Percentiles rank a stretch among this genome's conserved stretches.
Conservation (phyloP, 805 yeast genomes). For the Candida schatavii region DNA sequence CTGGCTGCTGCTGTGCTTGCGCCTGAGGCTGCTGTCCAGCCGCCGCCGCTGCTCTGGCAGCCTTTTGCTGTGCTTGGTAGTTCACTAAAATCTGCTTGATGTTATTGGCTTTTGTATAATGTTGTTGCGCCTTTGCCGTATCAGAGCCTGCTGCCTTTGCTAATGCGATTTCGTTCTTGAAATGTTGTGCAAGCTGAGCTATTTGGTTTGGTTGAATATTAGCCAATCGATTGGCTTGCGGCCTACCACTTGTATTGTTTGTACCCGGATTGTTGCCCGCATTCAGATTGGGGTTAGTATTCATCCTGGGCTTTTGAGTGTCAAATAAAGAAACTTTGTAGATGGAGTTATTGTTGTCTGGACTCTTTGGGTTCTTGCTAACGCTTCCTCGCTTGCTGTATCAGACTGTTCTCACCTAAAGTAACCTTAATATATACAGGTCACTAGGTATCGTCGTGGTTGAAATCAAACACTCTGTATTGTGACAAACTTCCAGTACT, state of each 20-base stretch:
- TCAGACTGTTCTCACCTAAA: no score
- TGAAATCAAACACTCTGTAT: no score
- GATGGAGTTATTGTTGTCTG: no score
- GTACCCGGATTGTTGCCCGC: not conserved
- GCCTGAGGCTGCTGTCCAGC: constrained; percentile 17
- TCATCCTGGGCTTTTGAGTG: no score
- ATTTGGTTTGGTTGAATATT: constrained; percentile 49
- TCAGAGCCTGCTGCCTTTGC: constrained; percentile 62
- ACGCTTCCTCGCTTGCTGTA: no score
- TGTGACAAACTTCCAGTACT: no score
- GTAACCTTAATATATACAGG: no score
- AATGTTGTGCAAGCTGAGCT: constrained; percentile 57
- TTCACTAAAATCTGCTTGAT: constrained; percentile 59
- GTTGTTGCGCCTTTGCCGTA: constrained; percentile 61
- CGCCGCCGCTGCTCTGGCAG: constrained; percentile 6
- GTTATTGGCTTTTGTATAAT: constrained; percentile 58
- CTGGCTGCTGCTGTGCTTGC: constrained; percentile 10
- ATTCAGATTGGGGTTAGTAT: not conserved
- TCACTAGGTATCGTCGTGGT: no score
- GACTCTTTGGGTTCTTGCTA: no score
- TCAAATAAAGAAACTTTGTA: no score
- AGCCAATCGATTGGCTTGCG: not conserved
- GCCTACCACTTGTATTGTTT: constrained; percentile 3
- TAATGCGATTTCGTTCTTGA: constrained; percentile 54
- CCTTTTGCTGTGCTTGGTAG: constrained; percentile 47